Evolutionary conservation across 225 moss, liverwort and hornwort species (phyloP).

Genomic region (Bryum argenteum): DNA sequence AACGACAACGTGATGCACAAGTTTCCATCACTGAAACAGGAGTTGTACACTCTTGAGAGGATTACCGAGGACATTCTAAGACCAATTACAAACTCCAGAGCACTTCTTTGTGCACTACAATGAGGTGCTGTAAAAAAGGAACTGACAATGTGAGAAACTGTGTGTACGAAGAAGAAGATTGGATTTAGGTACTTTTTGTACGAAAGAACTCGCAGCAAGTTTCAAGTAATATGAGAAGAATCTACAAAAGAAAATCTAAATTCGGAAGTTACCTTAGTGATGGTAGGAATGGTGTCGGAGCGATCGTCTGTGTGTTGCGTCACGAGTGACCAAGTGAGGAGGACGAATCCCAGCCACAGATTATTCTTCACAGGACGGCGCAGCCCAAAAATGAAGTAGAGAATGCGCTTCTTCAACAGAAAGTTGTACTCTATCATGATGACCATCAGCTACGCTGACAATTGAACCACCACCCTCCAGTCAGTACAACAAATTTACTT

Average conservation of each 20-base stretch:
- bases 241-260: not conserved
- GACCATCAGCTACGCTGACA: slow-evolving; percentile 79
- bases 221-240: not conserved
- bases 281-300: slow-evolving; percentile 48
- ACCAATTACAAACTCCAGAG: too few species aligned
- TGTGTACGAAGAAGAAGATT: too few species aligned
- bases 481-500: slow-evolving; percentile 10
- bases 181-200: too few species aligned
- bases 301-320: slow-evolving; percentile 46
- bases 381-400: slow-evolving; percentile 83
- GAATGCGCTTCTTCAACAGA: slow-evolving; percentile 76
- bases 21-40: too few species aligned
- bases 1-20: too few species aligned
- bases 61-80: too few species aligned
- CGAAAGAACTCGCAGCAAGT: too few species aligned
- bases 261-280: slow-evolving; percentile 56
- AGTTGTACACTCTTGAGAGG: too few species aligned
- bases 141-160: too few species aligned
- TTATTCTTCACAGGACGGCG: slow-evolving; percentile 73
- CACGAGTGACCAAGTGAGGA: slow-evolving; percentile 80
- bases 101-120: too few species aligned
- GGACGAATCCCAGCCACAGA: slow-evolving; percentile 74
- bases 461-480: slow-evolving; percentile 39
- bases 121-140: too few species aligned
- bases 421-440: slow-evolving; percentile 80